phyloP scores from a whole-genome alignment of 306 rosid genomes.

The Vigna reflexopilosa region DNA sequence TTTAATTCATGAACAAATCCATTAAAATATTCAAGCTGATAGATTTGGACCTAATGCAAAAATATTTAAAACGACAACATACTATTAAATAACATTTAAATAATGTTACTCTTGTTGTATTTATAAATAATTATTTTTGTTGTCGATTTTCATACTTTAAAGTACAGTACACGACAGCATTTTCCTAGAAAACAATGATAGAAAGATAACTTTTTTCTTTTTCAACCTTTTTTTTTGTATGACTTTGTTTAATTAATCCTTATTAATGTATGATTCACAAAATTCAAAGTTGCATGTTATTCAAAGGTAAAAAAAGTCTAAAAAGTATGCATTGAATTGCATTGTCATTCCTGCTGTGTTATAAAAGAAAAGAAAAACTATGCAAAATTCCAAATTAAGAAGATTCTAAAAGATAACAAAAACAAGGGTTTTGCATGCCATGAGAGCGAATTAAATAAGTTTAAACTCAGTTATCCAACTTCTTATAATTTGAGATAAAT shows the following conservation, averaged over 20 bases:
- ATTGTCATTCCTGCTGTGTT: not conserved
- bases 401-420: not conserved
- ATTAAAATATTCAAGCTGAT: no score
- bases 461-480: no score
- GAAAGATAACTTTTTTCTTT: not conserved
- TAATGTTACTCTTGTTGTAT: not conserved
- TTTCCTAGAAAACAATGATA: not conserved
- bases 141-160: no score
- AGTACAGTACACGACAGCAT: not conserved
- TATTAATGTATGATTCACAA: not conserved
- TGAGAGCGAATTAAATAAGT: no score
- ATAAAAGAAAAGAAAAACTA: not conserved
- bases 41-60: no score
- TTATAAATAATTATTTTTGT: not conserved
- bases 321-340: slow-evolving; percentile 10
- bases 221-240: not conserved
- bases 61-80: no score
- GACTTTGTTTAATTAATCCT: slow-evolving; percentile 15
- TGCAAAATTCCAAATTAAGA: not conserved
- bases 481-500: no score
- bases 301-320: slow-evolving; percentile 38
- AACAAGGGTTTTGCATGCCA: no score
- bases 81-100: no score
- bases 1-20: no score
- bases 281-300: slow-evolving; percentile 37